A percentile compares a stretch with the other conserved stretches of the same genome.
phyloP scores from a whole-genome alignment of 108 stramenopile genomes.

The Skeletonema tropicum region DNA sequence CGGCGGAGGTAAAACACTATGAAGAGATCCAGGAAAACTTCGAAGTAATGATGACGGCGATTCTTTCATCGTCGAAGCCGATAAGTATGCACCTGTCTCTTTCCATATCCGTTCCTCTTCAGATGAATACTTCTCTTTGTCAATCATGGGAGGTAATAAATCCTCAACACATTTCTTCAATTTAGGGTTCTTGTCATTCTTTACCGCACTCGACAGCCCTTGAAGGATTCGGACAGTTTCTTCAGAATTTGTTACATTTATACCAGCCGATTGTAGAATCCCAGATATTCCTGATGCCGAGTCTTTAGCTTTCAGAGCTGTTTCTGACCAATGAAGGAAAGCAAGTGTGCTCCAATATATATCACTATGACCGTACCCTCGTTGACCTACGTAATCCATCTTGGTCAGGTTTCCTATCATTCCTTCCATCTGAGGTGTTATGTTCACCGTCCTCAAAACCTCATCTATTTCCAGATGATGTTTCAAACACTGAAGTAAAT shows the following conservation, averaged over 20 bases:
- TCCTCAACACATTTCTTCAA: not conserved
- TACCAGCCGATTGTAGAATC: not conserved
- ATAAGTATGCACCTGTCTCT: not conserved
- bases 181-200: not conserved
- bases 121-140: not conserved
- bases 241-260: not conserved
- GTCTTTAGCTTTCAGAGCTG: not conserved
- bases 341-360: not conserved
- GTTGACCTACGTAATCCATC: not conserved
- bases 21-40: not conserved
- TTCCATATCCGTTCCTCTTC: slow-evolving; percentile 5
- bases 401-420: not conserved
- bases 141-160: not conserved
- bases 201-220: not conserved
- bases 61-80: not conserved
- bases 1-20: not conserved
- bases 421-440: not conserved
- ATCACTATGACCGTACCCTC: not conserved
- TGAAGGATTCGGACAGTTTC: not conserved
- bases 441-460: not conserved
- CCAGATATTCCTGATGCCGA: not conserved
- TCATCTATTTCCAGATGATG: not conserved
- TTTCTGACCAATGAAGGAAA: not conserved
- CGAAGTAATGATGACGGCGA: slow-evolving; percentile 1
- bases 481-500: slow-evolving; percentile 1